A percentile compares a stretch with the other conserved stretches of the same genome.
These are phyloP conservation scores for Venturia carpophila DNA, from an alignment of 2,329 filamentous ascomycete genomes.

Conservation along the genomic window DNA sequence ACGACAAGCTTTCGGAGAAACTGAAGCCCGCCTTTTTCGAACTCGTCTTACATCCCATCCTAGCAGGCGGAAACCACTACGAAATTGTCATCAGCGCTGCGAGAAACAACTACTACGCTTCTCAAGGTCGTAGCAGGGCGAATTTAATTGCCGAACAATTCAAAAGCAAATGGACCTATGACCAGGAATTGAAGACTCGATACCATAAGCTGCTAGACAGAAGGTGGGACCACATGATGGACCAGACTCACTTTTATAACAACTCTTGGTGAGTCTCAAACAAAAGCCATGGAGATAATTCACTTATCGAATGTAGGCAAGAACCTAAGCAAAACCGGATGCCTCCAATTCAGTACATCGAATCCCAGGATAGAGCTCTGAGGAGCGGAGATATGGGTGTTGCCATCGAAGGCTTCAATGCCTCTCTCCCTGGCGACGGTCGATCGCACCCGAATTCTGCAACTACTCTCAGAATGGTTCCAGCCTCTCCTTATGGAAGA, in stretches of 20 bases:
- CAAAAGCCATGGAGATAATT: not conserved
- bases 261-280: constrained; percentile 30
- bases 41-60: constrained; percentile 17
- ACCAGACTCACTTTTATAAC: constrained; percentile 36
- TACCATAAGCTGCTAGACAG: constrained; percentile 26
- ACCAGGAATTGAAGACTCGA: constrained; percentile 23
- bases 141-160: constrained; percentile 25
- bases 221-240: constrained; percentile 35
- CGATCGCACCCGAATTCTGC: constrained; percentile 48
- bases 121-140: constrained; percentile 25
- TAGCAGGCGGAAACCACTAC: constrained; percentile 18
- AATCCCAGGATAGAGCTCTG: constrained; percentile 49
- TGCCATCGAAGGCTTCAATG: constrained; percentile 57
- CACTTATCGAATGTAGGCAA: constrained; percentile 45
- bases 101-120: constrained; percentile 24
- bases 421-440: constrained; percentile 60
- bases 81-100: constrained; percentile 31
- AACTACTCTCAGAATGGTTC: constrained; percentile 47
- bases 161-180: constrained; percentile 23
- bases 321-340: constrained; percentile 65
- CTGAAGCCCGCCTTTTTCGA: constrained; percentile 17
- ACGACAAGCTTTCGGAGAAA: constrained; percentile 6
- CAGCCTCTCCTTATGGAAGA: constrained; percentile 52
- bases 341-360: constrained; percentile 53
- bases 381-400: constrained; percentile 57